A percentile compares a stretch with the other conserved stretches of the same genome.
phyloP scores from a whole-genome alignment of 768 basidiomycete genomes.

The Psilocybe cubensis region DNA sequence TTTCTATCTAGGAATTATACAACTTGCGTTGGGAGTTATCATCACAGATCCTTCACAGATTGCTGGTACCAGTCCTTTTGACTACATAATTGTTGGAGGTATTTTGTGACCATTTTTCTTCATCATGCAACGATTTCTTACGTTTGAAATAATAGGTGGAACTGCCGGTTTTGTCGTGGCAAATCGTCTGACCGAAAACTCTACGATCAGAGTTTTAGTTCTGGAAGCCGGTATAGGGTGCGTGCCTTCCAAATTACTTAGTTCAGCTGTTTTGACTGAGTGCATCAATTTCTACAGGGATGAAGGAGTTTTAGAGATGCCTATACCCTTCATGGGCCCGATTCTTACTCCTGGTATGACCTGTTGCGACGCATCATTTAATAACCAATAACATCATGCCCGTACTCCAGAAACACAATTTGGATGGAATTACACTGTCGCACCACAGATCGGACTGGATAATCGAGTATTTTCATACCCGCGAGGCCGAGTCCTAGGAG shows the following conservation, averaged over 20 bases:
- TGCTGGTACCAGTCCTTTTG: neutral
- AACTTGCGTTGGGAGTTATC: neutral
- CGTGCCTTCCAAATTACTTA: no score
- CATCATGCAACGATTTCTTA: neutral
- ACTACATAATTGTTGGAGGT: conserved; percentile 23
- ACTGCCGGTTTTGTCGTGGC: conserved; percentile 62
- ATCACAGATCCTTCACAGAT: neutral
- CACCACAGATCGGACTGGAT: conserved; percentile 32
- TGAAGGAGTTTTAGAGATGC: neutral
- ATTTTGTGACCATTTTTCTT: neutral
- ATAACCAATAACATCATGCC: no score
- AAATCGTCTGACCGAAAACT: conserved; percentile 54
- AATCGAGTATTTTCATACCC: conserved; percentile 34
- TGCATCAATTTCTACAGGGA: neutral
- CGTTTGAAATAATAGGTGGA: conserved; percentile 34
- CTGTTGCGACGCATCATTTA: no score
- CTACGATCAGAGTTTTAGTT: conserved; percentile 48
- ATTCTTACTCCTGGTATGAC: neutral
- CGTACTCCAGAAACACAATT: neutral
- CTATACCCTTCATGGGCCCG: neutral
- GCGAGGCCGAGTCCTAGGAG: conserved; percentile 38
- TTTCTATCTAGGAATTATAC: neutral
- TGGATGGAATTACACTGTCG: conserved; percentile 37
- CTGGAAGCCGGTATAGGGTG: conserved; percentile 50
- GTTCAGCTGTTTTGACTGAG: neutral